Base-by-base conservation (phyloP, 768 basidiomycete genomes). In the Leccinum uliginosum region DNA sequence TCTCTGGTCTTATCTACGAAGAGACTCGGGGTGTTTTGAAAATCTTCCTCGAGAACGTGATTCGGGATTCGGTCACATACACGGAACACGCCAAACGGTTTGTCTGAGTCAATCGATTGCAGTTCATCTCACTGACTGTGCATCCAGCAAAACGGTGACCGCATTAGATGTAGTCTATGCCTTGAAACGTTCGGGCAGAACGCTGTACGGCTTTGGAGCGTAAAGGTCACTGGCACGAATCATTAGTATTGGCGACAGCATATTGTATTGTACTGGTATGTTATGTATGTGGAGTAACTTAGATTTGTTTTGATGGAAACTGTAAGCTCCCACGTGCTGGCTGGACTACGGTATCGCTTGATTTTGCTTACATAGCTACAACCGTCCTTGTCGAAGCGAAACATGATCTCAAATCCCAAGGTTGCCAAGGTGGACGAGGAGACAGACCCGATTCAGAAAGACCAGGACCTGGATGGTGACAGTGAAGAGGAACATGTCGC, bases 1-100 rank as follows among this genome's bases (percentile, higher is more conserved):
- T 89, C 69, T 87, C 84, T 29, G 86, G 86, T 59, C 80, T 90
- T 57, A 89, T 91, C 73, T 91, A 91, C 73, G 90, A 92, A 74
- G 90, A 92, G 79, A 91, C 90, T 27, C 88, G 90, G 66, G 88
- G 89, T 76, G 89, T 91, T n/a, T 79, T 93, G 64, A 92, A 91
- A 77, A 89, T 91, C 66, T 91, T 90, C 81, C 79, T 89, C 35
- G 87, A 89, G 76, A 87, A 85, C 62, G 84, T 80, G 50, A 90
- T 93, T 69, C 85, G 90, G 59, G 91, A 93, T 74, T 90, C 88
- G 11, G 91, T 93, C 63, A 93, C 91, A 58, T 93, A 93, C 80
- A 92, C 91, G 32, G 91, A 93, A 73, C 91, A 93, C 78, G 91
- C 91, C 57, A 93, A 93, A 76, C 82, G 87, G 69, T 70, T 40